Evolutionary conservation across 441 rosid species (phyloP).

Genomic region (Erysimum pusillum): DNA sequence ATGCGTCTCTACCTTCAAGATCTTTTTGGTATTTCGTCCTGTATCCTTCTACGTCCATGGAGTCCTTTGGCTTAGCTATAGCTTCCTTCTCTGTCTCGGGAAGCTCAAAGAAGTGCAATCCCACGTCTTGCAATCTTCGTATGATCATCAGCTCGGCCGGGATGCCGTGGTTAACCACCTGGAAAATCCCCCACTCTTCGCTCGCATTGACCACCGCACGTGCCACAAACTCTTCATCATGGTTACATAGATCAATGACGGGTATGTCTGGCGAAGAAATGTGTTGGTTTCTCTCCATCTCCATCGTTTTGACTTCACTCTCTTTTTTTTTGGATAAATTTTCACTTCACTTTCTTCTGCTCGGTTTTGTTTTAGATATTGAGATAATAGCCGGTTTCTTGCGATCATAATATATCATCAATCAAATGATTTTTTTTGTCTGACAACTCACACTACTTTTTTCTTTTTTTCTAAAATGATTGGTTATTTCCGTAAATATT

Average conservation of each 20-base stretch:
- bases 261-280: slow-evolving; percentile 50
- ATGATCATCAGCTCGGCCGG: slow-evolving; percentile 55
- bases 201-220: slow-evolving; percentile 47
- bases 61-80: slow-evolving; percentile 51
- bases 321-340: too few species aligned
- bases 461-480: too few species aligned
- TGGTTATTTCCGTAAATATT: too few species aligned
- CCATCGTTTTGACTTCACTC: too few species aligned
- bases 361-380: too few species aligned
- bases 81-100: slow-evolving; percentile 63
- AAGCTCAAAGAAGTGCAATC: slow-evolving; percentile 66
- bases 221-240: slow-evolving; percentile 33
- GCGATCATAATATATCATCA: too few species aligned
- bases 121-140: slow-evolving; percentile 51
- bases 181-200: slow-evolving; percentile 64
- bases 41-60: slow-evolving; percentile 60
- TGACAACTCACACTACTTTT: too few species aligned
- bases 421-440: too few species aligned
- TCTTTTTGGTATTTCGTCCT: slow-evolving; percentile 56
- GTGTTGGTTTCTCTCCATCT: slow-evolving; percentile 48
- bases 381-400: too few species aligned
- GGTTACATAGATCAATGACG: slow-evolving; percentile 48
- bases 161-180: slow-evolving; percentile 62
- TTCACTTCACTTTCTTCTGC: too few species aligned
- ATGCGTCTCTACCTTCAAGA: slow-evolving; percentile 55